Conservation (phyloP, 2,329 filamentous ascomycete genomes). For the Cryphonectria naterciae region DNA sequence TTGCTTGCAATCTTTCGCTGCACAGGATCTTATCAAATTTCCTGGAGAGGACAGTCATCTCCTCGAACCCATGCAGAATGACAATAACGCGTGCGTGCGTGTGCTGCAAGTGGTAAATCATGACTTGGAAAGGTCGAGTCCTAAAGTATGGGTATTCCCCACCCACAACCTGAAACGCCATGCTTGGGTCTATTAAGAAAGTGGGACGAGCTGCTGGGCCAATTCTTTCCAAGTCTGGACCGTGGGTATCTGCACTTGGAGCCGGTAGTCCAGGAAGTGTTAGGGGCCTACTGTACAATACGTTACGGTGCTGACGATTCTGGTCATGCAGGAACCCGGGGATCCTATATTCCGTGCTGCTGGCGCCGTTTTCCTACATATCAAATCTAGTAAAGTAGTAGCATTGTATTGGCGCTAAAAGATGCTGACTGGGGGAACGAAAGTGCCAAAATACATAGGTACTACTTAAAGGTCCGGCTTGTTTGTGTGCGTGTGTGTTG, state of each 20-base stretch:
- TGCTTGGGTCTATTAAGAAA: neutral
- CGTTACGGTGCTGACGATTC: neutral
- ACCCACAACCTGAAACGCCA: neutral
- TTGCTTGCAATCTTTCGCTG: neutral
- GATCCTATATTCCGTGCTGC: neutral
- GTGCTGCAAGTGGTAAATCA: neutral
- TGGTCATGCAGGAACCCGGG: constrained; percentile 6
- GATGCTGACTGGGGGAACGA: neutral
- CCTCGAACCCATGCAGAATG: neutral
- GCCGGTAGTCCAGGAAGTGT: neutral
- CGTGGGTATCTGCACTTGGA: neutral
- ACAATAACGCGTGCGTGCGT: neutral
- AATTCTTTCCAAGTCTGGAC: neutral
- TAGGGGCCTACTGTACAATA: neutral
- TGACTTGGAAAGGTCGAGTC: neutral
- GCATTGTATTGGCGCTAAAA: neutral
- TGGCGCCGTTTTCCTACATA: neutral
- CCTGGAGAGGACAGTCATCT: neutral
- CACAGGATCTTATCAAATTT: neutral
- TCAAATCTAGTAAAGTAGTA: neutral
- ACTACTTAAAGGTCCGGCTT: neutral
- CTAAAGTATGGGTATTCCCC: neutral
- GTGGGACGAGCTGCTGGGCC: neutral
- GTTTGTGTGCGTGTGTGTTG: neutral
- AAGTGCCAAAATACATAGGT: constrained; percentile 10